A percentile compares a stretch with the other conserved stretches of the same genome.
phyloP scores from a whole-genome alignment of 305 asterid species.

The Fraxinus albicans region DNA sequence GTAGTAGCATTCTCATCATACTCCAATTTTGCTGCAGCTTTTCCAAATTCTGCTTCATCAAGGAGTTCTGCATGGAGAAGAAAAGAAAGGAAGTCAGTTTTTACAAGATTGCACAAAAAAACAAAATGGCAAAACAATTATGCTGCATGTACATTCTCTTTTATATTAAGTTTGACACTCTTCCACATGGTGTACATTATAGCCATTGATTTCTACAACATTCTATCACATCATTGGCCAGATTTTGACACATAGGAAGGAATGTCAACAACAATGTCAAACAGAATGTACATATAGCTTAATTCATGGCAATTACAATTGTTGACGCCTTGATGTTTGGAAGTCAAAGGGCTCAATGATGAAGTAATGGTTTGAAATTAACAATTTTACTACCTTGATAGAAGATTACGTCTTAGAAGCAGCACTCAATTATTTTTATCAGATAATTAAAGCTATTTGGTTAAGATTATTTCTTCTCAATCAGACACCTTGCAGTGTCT shows the following conservation, averaged over 20 bases:
- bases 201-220: no score
- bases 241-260: no score
- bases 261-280: no score
- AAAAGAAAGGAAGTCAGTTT: background rate
- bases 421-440: background rate
- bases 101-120: background rate
- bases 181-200: no score
- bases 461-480: background rate
- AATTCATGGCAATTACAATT: background rate
- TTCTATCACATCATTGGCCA: no score
- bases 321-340: background rate
- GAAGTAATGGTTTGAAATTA: background rate
- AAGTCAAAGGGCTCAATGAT: background rate
- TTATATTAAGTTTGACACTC: no score
- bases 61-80: constrained; percentile 44
- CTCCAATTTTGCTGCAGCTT: constrained; percentile 26
- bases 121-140: background rate
- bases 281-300: no score
- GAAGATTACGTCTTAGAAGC: background rate
- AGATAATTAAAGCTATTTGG: background rate
- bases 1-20: constrained; percentile 47
- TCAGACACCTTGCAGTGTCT: background rate
- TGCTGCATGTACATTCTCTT: no score
- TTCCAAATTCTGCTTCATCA: constrained; percentile 60
- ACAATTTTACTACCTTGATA: background rate